phyloP scores from a whole-genome alignment of 768 basidiomycete species.

The Tulasnella sp. region DNA sequence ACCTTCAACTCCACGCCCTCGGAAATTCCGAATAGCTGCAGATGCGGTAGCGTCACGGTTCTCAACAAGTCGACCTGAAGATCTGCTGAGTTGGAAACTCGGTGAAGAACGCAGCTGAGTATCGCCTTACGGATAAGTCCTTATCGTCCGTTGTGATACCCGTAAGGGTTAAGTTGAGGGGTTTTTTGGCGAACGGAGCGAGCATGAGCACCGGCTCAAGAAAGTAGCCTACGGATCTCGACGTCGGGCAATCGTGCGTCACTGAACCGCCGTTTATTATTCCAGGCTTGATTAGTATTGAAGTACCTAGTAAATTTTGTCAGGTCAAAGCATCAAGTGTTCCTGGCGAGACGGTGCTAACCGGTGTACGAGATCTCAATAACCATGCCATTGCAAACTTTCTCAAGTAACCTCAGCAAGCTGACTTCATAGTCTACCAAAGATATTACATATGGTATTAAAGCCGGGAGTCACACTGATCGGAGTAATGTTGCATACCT shows the following conservation, averaged over 20 bases:
- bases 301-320: constrained; percentile 50
- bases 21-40: constrained; percentile 81
- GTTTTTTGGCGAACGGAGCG: constrained; percentile 85
- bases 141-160: constrained; percentile 90
- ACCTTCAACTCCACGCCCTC: constrained; percentile 86
- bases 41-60: constrained; percentile 81
- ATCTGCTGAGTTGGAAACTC: background rate
- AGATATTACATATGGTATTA: background rate
- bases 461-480: background rate
- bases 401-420: constrained; percentile 75
- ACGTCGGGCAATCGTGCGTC: constrained; percentile 78
- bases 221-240: constrained; percentile 88
- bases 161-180: constrained; percentile 64
- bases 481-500: constrained; percentile 34
- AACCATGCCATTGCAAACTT: constrained; percentile 83
- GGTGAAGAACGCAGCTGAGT: background rate
- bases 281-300: constrained; percentile 85
- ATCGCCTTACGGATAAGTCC: constrained; percentile 66
- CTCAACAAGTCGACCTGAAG: constrained; percentile 72
- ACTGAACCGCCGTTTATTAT: constrained; percentile 73
- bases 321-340: background rate
- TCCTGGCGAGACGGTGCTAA: constrained; percentile 23
- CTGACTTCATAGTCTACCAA: constrained; percentile 87
- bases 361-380: constrained; percentile 97
- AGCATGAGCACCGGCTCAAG: constrained; percentile 83